A percentile compares a stretch with the other conserved stretches of the same genome.
These are phyloP conservation scores for Lachnellula occidentalis DNA, from an alignment of 2,329 filamentous ascomycete species.

Conservation along the genomic window DNA sequence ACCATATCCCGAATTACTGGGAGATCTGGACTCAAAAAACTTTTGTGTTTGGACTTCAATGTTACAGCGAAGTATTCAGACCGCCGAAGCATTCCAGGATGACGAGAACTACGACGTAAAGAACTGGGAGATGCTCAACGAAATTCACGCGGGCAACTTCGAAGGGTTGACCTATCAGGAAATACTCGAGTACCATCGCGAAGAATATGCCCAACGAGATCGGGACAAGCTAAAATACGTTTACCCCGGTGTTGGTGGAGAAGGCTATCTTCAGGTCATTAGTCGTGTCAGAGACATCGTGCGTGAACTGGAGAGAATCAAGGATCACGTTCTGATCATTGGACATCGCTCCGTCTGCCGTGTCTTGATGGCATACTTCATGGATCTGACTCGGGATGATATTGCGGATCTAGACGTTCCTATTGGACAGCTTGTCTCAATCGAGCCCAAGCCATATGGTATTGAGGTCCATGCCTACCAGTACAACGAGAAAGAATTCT, in stretches of 20 bases:
- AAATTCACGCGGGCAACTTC: conserved; percentile 87
- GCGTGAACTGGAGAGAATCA: conserved; percentile 93
- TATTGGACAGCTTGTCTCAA: conserved; percentile 85
- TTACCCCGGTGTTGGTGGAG: conserved; percentile 91
- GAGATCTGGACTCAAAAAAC: conserved; percentile 70
- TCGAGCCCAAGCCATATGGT: conserved; percentile 96
- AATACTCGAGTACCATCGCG: conserved; percentile 70
- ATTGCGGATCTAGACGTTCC: conserved; percentile 94
- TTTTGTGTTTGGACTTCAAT: conserved; percentile 99
- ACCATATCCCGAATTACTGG: conserved; percentile 80
- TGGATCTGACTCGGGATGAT: conserved; percentile 82
- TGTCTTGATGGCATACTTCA: conserved; percentile 93
- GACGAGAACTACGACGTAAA: conserved; percentile 97
- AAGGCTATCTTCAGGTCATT: conserved; percentile 95
- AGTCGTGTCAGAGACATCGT: conserved; percentile 93
- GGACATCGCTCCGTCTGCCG: conserved; percentile 89
- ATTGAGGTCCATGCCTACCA: conserved; percentile 95
- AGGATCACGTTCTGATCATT: conserved; percentile 87
- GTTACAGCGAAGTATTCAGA: conserved; percentile 84
- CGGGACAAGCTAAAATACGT: conserved; percentile 91
- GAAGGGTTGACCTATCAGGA: conserved; percentile 94
- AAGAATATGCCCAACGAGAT: conserved; percentile 76
- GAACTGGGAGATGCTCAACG: conserved; percentile 96
- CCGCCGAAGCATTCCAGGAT: conserved; percentile 78
- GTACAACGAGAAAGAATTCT: conserved; percentile 71